Evolutionary conservation across 495 filamentous ascomycete genomes (phyloP).

Genomic region (Pyrenula massariospora): DNA sequence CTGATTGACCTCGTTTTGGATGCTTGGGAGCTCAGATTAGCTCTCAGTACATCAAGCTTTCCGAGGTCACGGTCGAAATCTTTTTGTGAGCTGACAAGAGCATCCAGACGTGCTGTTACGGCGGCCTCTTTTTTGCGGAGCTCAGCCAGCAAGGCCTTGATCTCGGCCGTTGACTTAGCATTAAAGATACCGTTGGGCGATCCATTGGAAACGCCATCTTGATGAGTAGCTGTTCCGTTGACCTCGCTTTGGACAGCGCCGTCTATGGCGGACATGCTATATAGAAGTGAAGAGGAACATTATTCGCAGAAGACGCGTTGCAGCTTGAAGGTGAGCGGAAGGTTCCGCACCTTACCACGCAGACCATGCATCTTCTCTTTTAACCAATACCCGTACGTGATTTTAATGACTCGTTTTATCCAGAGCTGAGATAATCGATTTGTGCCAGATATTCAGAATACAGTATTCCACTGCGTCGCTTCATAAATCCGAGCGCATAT

Average conservation of each 20-base stretch:
- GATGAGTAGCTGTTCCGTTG: conserved; percentile 16
- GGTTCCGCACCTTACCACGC: too few relatives aligned
- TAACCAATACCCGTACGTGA: too few relatives aligned
- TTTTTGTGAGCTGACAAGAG: conserved; percentile 65
- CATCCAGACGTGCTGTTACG: conserved; percentile 62
- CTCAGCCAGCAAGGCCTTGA: conserved; percentile 60
- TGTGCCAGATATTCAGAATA: too few relatives aligned
- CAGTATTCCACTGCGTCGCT: too few relatives aligned
- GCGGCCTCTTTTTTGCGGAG: conserved; percentile 65
- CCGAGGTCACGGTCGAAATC: conserved; percentile 73
- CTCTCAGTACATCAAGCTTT: conserved; percentile 82
- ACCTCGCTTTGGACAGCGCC: neutral
- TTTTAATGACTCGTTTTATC: too few relatives aligned
- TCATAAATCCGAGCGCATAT: too few relatives aligned
- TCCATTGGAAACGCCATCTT: neutral
- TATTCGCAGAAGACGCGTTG: too few relatives aligned
- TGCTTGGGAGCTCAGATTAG: conserved; percentile 78
- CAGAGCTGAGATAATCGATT: too few relatives aligned
- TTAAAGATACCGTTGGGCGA: conserved; percentile 41
- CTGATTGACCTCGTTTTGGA: conserved; percentile 72
- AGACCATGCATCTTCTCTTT: too few relatives aligned
- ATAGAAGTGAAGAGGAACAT: too few relatives aligned
- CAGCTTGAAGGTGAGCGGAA: too few relatives aligned
- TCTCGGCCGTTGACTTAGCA: conserved; percentile 63
- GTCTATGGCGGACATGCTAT: neutral